Conservation (phyloP, 2,329 filamentous ascomycete genomes). For the Colletotrichum sp. region DNA sequence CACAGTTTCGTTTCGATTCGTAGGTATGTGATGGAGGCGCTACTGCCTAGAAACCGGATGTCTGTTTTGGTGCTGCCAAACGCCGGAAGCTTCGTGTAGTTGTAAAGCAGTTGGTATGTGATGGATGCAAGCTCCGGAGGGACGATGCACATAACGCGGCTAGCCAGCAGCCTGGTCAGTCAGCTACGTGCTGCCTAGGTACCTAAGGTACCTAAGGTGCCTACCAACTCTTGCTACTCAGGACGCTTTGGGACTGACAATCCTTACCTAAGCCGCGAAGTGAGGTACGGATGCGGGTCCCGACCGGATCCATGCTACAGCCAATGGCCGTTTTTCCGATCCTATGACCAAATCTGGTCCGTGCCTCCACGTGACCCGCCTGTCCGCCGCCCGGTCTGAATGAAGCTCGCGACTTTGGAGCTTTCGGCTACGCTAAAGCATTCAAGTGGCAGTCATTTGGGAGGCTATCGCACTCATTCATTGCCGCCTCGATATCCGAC, state of each 20-base stretch:
- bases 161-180: constrained; percentile 41
- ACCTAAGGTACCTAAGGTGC: not conserved
- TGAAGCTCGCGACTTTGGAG: constrained; percentile 17
- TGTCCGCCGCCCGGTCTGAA: not conserved
- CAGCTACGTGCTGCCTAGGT: not conserved
- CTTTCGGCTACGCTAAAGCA: not conserved
- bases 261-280: not conserved
- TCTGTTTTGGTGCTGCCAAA: not conserved
- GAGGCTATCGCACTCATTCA: constrained; percentile 10
- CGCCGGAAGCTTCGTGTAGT: not conserved
- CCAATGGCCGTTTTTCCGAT: constrained; percentile 19
- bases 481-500: not conserved
- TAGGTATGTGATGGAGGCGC: not conserved
- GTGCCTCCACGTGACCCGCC: constrained; percentile 17
- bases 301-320: not conserved
- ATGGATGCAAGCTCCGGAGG: constrained; percentile 14
- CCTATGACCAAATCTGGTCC: not conserved
- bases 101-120: not conserved
- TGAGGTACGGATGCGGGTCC: not conserved
- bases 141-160: constrained; percentile 35
- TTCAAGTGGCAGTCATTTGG: constrained; percentile 25
- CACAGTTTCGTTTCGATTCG: not conserved
- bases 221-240: not conserved
- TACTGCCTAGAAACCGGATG: not conserved
- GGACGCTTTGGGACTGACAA: not conserved